Evolutionary conservation across 2,329 filamentous ascomycete genomes (phyloP).

Genomic region (Colletotrichum lentis): DNA sequence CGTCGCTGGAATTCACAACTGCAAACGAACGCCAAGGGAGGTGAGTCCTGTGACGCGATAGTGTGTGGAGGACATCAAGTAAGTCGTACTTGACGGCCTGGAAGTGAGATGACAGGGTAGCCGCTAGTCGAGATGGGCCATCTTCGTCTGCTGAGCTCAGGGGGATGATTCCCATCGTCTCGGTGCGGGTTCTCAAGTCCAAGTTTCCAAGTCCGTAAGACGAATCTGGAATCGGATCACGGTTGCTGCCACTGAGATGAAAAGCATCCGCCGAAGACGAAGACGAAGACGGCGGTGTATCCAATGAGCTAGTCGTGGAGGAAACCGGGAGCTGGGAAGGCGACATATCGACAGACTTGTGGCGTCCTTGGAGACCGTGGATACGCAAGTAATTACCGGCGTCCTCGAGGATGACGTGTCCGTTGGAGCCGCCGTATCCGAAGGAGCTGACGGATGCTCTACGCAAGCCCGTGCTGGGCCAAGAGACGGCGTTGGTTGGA

Average conservation of each 20-base stretch:
- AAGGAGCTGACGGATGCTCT: conserved; percentile 65
- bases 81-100: background rate
- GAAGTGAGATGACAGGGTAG: background rate
- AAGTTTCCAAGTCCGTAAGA: no score
- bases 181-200: no score
- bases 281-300: no score
- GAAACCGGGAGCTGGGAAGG: no score
- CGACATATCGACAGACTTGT: background rate
- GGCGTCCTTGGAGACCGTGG: background rate
- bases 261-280: no score
- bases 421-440: conserved; percentile 66
- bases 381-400: conserved; percentile 20
- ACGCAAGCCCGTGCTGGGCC: conserved; percentile 55
- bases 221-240: no score
- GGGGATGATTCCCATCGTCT: no score
- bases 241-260: no score
- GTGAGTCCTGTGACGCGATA: background rate
- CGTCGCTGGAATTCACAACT: background rate
- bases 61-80: background rate
- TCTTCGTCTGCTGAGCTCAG: conserved; percentile 4
- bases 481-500: conserved; percentile 50
- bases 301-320: no score
- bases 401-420: conserved; percentile 57
- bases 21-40: conserved; percentile 13
- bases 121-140: background rate